phyloP scores from a whole-genome alignment of 2,329 filamentous ascomycete species.

The Talaromyces sp. region DNA sequence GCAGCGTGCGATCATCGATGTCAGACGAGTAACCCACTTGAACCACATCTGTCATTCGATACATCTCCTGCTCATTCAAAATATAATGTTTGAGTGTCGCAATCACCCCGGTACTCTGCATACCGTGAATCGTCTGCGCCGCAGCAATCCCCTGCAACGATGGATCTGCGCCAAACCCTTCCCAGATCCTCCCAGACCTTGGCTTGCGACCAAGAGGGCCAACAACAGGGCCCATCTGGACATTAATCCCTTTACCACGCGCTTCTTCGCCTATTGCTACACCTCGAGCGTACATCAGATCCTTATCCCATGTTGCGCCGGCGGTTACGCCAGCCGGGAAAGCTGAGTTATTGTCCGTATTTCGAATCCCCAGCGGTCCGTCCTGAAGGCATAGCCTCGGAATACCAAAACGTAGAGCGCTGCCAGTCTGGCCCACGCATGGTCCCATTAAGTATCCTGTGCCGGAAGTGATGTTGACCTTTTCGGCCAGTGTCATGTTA shows the following conservation, averaged over 20 bases:
- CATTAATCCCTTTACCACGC: slow-evolving; percentile 66
- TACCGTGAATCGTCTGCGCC: slow-evolving; percentile 50
- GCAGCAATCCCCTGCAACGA: slow-evolving; percentile 54
- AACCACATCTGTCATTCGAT: slow-evolving; percentile 45
- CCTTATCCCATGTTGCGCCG: slow-evolving; percentile 70
- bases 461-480: slow-evolving; percentile 70
- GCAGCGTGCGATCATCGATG: slow-evolving; percentile 47
- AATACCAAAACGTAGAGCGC: slow-evolving; percentile 64
- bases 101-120: slow-evolving; percentile 54
- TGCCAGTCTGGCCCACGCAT: slow-evolving; percentile 73
- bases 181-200: slow-evolving; percentile 69
- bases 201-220: slow-evolving; percentile 69
- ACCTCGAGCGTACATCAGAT: slow-evolving; percentile 62
- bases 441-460: slow-evolving; percentile 61
- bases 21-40: slow-evolving; percentile 43
- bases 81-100: slow-evolving; percentile 55
- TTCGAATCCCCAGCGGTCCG: slow-evolving; percentile 64
- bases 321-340: slow-evolving; percentile 76
- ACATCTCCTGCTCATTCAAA: slow-evolving; percentile 44
- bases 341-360: slow-evolving; percentile 68
- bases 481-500: slow-evolving; percentile 74
- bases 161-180: slow-evolving; percentile 67
- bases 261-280: slow-evolving; percentile 66
- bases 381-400: slow-evolving; percentile 69
- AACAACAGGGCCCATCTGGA: slow-evolving; percentile 65